Base-by-base conservation (phyloP, 2,329 filamentous ascomycete species). In the Lomentospora prolificans region DNA sequence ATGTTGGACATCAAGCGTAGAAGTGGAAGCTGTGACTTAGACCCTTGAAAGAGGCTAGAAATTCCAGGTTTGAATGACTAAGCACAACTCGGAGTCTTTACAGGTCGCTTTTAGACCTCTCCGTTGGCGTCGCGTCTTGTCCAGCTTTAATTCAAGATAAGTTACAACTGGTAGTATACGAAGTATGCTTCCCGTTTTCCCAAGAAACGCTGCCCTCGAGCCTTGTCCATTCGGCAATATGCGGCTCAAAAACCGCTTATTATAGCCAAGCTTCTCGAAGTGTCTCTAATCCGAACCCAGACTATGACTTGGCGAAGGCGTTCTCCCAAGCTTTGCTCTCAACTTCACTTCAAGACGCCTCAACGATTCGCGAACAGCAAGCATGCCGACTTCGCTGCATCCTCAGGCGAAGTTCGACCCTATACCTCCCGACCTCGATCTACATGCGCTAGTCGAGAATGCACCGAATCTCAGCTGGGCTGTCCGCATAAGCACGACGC, bases 361-460 rank as follows among this genome's bases (percentile, higher is more conserved):
- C 12, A 33, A 33, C 12, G 30, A 33, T 30, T 19, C 41, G 46
- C 28, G 30, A 44, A 57, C 53, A 55, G 57, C 58, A 64, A 78
- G 64, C 27, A 96, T 96, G 90, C 87, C 89, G 55, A 73, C 77
- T 14, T 78, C 86, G 12, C 75, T 86, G 57, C 84, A 91, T 63
- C 89, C 89, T 1, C 86, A 90, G 65, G 90, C 90, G 14, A 89
- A 90, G 53, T 97, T 97, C 69, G 90, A 95, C 68, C 91, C 92
- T 1, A 88, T 97, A 50, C 82, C 90, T 0, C 91, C 91, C 0
- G 83, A 92, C 64, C 82, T 97, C 57, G 86, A 97, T 66, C 75
- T 97, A 14, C 74, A 82, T 39, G 72, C 74, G 1, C 76, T 97
- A 1, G 89, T 97, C 14, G 85, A 94, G 57, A 78, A 79, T 7